These are phyloP conservation scores for Saussurea involucrata DNA, from an alignment of 129 eudicot species.

Conservation along the genomic window DNA sequence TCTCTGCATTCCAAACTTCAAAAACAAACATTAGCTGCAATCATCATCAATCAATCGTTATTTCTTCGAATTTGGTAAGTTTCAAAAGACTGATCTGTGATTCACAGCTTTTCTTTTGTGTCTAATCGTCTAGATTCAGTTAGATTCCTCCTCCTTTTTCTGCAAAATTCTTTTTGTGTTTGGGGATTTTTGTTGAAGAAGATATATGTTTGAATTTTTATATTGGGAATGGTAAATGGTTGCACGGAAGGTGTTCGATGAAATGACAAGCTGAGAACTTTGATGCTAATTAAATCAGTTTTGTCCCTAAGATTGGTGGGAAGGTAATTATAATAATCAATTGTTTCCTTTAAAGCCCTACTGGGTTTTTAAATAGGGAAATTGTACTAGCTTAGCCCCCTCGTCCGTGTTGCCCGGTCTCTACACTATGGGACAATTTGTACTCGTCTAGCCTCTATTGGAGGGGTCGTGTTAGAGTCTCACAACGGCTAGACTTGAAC, in stretches of 20 bases:
- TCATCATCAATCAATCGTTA: constrained; percentile 15
- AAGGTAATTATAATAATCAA: too few relatives aligned
- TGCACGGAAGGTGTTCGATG: background rate
- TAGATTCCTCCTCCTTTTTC: constrained; percentile 11
- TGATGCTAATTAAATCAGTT: background rate
- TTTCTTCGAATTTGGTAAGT: background rate
- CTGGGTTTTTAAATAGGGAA: too few relatives aligned
- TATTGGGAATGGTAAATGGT: background rate
- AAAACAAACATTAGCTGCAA: constrained; percentile 12
- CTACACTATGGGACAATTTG: too few relatives aligned
- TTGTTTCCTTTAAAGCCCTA: too few relatives aligned
- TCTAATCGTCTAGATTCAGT: background rate
- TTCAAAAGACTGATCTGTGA: constrained; percentile 13
- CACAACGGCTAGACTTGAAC: too few relatives aligned
- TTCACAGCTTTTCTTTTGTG: constrained; percentile 4
- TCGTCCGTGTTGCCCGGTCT: too few relatives aligned
- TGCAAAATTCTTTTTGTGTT: constrained; percentile 11
- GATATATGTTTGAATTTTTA: background rate
- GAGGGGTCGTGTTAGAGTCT: too few relatives aligned
- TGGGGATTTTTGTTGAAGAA: background rate
- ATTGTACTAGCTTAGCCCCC: too few relatives aligned
- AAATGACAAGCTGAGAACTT: background rate
- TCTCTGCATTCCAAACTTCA: constrained; percentile 19
- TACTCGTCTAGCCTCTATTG: too few relatives aligned
- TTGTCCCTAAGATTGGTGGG: too few relatives aligned